Evolutionary conservation across 176 grass and related monocot species (phyloP).

Genomic region (Bothriochloa decipiens): DNA sequence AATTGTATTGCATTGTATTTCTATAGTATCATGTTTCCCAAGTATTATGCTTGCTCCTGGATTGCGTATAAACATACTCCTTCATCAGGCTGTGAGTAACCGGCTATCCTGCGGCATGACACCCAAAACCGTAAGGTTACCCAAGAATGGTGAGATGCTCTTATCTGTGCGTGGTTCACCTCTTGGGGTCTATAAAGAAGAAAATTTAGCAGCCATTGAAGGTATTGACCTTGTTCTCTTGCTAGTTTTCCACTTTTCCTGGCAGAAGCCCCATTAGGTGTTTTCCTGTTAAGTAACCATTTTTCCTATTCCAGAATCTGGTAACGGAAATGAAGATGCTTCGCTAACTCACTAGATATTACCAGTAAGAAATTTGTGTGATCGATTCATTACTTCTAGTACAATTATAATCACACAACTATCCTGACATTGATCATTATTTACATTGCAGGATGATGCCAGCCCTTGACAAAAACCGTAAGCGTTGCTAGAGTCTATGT

Average conservation of each 20-base stretch:
- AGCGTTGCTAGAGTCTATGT: not conserved
- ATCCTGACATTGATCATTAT: not conserved
- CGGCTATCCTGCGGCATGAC: conserved; percentile 80
- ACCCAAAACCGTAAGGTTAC: conserved; percentile 75
- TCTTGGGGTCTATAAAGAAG: conserved; percentile 87
- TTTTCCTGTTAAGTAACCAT: conserved; percentile 2
- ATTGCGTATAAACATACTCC: not conserved
- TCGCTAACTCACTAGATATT: conserved; percentile 2
- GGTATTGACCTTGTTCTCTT: conserved; percentile 47
- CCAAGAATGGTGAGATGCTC: conserved; percentile 89
- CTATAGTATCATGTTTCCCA: conserved; percentile 7
- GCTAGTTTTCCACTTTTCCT: conserved; percentile 14
- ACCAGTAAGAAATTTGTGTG: conserved; percentile 23
- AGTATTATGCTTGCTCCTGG: not conserved
- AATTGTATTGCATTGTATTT: not conserved
- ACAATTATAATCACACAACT: not conserved
- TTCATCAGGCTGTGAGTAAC: conserved; percentile 59
- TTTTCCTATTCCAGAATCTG: conserved; percentile 62
- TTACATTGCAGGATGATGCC: conserved; percentile 22
- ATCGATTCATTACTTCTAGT: not conserved
- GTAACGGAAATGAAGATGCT: conserved; percentile 52
- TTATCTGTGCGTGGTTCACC: conserved; percentile 84
- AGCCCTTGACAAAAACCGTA: not conserved
- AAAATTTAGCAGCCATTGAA: conserved; percentile 66
- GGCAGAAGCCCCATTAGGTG: not conserved